phyloP scores from a whole-genome alignment of 2,329 filamentous ascomycete genomes.

The Knufia petricola region DNA sequence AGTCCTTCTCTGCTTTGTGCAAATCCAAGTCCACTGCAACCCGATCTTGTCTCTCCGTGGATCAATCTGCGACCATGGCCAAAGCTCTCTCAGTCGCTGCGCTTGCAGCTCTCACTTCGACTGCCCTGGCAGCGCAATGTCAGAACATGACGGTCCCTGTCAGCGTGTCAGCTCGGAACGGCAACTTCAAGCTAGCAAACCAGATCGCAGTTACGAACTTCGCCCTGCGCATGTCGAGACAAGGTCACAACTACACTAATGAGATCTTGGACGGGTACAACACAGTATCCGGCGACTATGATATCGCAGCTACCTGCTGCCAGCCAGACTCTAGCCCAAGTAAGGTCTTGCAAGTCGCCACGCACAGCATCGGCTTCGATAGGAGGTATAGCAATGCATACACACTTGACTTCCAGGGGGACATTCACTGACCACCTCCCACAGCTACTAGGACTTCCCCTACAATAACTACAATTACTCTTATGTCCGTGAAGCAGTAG shows the following conservation, averaged over 20 bases:
- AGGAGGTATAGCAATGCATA: conserved; percentile 11
- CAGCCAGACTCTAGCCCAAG: conserved; percentile 37
- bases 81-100: not conserved
- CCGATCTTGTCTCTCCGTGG: no score
- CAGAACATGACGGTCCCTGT: conserved; percentile 49
- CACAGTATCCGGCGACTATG: conserved; percentile 45
- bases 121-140: conserved; percentile 28
- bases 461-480: conserved; percentile 53
- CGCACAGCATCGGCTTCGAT: conserved; percentile 31
- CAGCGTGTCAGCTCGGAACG: conserved; percentile 45
- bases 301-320: conserved; percentile 54
- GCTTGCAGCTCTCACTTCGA: conserved; percentile 5
- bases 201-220: conserved; percentile 51
- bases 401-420: conserved; percentile 21
- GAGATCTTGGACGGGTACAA: conserved; percentile 39
- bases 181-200: conserved; percentile 40
- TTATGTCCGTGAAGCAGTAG: conserved; percentile 49
- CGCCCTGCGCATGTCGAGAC: conserved; percentile 41
- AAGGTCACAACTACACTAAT: conserved; percentile 37
- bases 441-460: conserved; percentile 51
- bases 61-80: not conserved
- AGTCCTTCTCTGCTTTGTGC: no score
- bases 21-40: no score
- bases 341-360: conserved; percentile 29
- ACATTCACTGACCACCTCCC: conserved; percentile 31